phyloP scores from a whole-genome alignment of 2,329 filamentous ascomycete genomes.

The Fusarium sp. region DNA sequence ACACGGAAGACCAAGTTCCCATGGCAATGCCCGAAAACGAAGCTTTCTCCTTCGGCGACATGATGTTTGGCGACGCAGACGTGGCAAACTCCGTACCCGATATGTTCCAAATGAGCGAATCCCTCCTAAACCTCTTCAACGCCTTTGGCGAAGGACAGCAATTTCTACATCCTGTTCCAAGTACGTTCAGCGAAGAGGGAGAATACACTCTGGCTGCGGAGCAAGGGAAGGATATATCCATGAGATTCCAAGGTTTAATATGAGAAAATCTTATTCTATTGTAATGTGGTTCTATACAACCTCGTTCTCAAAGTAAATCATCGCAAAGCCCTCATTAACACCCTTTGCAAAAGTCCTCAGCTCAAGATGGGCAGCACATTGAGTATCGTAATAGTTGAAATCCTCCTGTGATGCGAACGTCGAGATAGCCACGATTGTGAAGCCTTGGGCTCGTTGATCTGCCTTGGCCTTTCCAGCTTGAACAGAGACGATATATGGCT shows the following conservation, averaged over 20 bases:
- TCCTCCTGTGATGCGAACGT: slow-evolving; percentile 68
- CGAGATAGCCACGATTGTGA: slow-evolving; percentile 66
- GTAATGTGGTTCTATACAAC: background rate
- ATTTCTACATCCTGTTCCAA: slow-evolving; percentile 26
- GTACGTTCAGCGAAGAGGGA: slow-evolving; percentile 22
- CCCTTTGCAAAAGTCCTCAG: slow-evolving; percentile 49
- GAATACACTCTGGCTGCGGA: slow-evolving; percentile 16
- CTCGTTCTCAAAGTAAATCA: slow-evolving; percentile 61
- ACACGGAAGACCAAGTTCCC: background rate
- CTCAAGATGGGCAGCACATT: slow-evolving; percentile 49
- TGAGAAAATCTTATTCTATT: background rate
- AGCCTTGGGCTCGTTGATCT: slow-evolving; percentile 69
- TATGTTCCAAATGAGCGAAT: slow-evolving; percentile 50
- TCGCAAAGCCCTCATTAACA: slow-evolving; percentile 57
- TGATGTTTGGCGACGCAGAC: slow-evolving; percentile 26
- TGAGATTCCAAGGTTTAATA: slow-evolving; percentile 50
- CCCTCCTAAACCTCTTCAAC: slow-evolving; percentile 52
- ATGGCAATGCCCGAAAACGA: background rate
- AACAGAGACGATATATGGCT: slow-evolving; percentile 68
- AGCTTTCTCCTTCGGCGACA: slow-evolving; percentile 12
- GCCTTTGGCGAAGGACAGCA: slow-evolving; percentile 49
- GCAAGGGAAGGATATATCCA: slow-evolving; percentile 47
- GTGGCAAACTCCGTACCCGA: slow-evolving; percentile 44
- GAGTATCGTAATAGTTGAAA: slow-evolving; percentile 71
- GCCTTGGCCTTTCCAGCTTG: slow-evolving; percentile 61